Evolutionary conservation across 805 yeast species (phyloP).

Genomic region (Barnettozyma vustinii): DNA sequence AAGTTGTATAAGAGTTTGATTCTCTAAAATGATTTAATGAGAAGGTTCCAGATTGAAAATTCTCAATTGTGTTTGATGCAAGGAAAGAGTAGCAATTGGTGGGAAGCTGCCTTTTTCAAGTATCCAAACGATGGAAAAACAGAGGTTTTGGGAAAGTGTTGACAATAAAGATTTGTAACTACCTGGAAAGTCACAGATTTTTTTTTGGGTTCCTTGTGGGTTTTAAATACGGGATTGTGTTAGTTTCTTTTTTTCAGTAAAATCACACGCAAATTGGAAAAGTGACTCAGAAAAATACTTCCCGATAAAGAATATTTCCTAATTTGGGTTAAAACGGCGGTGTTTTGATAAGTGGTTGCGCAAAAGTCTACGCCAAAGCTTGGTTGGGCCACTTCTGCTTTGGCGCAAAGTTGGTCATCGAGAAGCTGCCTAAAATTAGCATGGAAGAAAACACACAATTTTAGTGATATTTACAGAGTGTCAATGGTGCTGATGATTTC

Average conservation of each 20-base stretch:
- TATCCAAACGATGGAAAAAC: neutral
- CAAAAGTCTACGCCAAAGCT: neutral
- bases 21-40: neutral
- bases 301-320: neutral
- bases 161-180: slow-evolving; percentile 1
- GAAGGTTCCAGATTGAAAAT: neutral
- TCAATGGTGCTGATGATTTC: neutral
- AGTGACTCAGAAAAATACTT: slow-evolving; percentile 9
- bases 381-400: neutral
- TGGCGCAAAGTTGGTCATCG: neutral
- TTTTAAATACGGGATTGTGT: slow-evolving; percentile 1
- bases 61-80: neutral
- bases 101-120: neutral
- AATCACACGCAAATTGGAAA: slow-evolving; percentile 2
- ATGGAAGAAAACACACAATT: neutral
- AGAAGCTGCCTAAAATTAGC: neutral
- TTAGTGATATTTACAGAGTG: neutral
- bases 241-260: slow-evolving; percentile 4
- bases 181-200: neutral
- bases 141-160: neutral
- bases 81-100: neutral
- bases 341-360: neutral
- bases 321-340: neutral
- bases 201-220: slow-evolving; percentile 1
- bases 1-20: neutral